These are phyloP conservation scores for Ocimum tenuiflorum DNA, from an alignment of 257 asterid species.

Conservation along the genomic window DNA sequence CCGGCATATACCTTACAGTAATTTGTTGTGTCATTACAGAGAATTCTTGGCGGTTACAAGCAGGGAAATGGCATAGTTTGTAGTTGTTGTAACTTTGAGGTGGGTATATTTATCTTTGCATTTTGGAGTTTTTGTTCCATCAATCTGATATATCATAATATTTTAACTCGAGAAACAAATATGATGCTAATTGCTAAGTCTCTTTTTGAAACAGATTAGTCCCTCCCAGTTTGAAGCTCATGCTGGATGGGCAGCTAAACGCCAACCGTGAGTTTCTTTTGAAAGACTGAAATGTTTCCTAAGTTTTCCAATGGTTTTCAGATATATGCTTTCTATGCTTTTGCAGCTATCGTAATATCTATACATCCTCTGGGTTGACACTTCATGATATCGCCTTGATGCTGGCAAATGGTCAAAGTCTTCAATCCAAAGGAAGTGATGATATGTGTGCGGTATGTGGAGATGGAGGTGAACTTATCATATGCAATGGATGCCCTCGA, in stretches of 20 bases:
- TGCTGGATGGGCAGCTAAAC: constrained; percentile 97
- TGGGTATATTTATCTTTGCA: constrained; percentile 16
- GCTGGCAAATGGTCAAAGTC: constrained; percentile 83
- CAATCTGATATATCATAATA: not conserved
- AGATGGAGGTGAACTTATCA: constrained; percentile 65
- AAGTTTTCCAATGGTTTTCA: not conserved
- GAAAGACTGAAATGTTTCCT: not conserved
- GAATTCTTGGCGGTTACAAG: constrained; percentile 91
- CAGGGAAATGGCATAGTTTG: constrained; percentile 89
- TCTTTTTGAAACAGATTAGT: constrained; percentile 54
- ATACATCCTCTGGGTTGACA: constrained; percentile 78
- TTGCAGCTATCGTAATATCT: constrained; percentile 88
- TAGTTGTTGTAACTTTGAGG: constrained; percentile 82
- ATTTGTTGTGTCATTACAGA: constrained; percentile 39
- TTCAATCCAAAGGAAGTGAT: constrained; percentile 65
- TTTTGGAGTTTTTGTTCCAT: constrained; percentile 1
- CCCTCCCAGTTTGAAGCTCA: constrained; percentile 99
- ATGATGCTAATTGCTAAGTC: constrained; percentile 13
- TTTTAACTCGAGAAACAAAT: constrained; percentile 1
- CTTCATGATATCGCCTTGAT: constrained; percentile 94
- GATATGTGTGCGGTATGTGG: constrained; percentile 98
- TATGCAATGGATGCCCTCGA: constrained; percentile 92
- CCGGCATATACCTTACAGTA: constrained; percentile 1
- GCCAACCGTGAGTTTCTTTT: constrained; percentile 85
- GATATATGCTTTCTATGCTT: constrained; percentile 9